Evolutionary conservation across 768 basidiomycete genomes (phyloP).

Genomic region (Mycena vulgaris): DNA sequence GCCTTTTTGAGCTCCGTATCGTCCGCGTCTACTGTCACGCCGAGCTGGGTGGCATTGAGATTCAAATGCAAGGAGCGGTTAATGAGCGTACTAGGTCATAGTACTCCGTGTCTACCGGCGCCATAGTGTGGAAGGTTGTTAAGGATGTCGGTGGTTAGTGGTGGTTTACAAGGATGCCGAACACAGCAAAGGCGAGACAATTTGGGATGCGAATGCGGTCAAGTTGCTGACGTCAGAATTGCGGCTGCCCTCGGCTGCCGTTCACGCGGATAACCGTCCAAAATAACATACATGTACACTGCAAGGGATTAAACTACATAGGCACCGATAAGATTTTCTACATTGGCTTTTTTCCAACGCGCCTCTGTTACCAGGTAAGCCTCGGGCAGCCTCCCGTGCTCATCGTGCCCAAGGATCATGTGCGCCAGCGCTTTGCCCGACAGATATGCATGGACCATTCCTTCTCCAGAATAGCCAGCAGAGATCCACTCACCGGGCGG

Average conservation of each 20-base stretch:
- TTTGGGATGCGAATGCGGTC: no score
- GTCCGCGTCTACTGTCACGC: slow-evolving; percentile 78
- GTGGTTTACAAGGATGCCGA: not conserved
- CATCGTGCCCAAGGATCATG: slow-evolving; percentile 59
- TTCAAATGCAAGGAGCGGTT: not conserved
- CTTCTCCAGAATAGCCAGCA: slow-evolving; percentile 68
- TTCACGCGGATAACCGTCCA: no score
- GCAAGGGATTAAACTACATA: slow-evolving; percentile 21
- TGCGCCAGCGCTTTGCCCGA: slow-evolving; percentile 62
- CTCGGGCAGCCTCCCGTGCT: slow-evolving; percentile 57
- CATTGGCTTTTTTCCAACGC: slow-evolving; percentile 44
- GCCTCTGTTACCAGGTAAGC: slow-evolving; percentile 54
- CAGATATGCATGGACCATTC: slow-evolving; percentile 69
- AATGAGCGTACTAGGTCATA: slow-evolving; percentile 80
- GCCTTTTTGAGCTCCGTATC: slow-evolving; percentile 94
- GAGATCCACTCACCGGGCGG: slow-evolving; percentile 65
- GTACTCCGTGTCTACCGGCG: slow-evolving; percentile 93
- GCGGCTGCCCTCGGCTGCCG: no score
- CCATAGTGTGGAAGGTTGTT: slow-evolving; percentile 60
- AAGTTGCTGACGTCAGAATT: no score
- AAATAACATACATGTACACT: no score
- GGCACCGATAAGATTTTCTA: slow-evolving; percentile 23
- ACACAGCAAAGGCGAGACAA: not conserved
- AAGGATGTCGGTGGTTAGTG: slow-evolving; percentile 3
- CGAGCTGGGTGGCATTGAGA: slow-evolving; percentile 63